These are phyloP conservation scores for Leishmania tarentolae DNA, from an alignment of 208 protist genomes.

Conservation along the genomic window DNA sequence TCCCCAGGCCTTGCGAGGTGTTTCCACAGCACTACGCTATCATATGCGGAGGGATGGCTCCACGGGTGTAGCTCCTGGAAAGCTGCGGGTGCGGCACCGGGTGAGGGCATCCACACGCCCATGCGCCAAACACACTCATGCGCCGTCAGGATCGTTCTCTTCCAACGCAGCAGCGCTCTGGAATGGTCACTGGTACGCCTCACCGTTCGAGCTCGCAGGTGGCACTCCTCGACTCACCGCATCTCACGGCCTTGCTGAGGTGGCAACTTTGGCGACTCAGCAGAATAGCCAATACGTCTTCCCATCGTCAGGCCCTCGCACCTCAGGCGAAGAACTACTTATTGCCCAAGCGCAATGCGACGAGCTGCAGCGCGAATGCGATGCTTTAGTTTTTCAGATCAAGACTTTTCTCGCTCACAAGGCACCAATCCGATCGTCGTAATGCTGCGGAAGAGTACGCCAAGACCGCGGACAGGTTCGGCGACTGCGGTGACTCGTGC, in stretches of 20 bases:
- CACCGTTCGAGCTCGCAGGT: slow-evolving; percentile 10
- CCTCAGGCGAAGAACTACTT: slow-evolving; percentile 28
- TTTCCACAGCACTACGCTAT: not conserved
- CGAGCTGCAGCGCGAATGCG: slow-evolving; percentile 62
- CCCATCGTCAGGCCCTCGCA: not conserved
- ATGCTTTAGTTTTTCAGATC: slow-evolving; percentile 52
- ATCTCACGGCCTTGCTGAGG: not conserved
- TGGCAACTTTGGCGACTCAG: not conserved
- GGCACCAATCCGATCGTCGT: not conserved
- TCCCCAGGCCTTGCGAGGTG: not conserved
- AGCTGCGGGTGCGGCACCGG: slow-evolving; percentile 18
- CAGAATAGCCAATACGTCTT: not conserved
- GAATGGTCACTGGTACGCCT: slow-evolving; percentile 28
- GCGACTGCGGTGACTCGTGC: not conserved
- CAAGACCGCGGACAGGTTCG: no score
- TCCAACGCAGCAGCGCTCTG: slow-evolving; percentile 18
- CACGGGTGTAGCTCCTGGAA: not conserved
- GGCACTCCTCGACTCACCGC: not conserved
- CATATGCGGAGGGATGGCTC: not conserved
- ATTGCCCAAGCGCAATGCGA: slow-evolving; percentile 38
- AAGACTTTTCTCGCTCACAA: slow-evolving; percentile 18
- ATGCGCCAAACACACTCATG: slow-evolving; percentile 9
- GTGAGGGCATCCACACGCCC: slow-evolving; percentile 13
- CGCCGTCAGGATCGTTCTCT: not conserved
- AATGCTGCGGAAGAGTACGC: not conserved